Percentiles rank a stretch among this genome's conserved stretches.
phyloP scores from a whole-genome alignment of 805 yeast species.

The Tetrapisispora arboricola region DNA sequence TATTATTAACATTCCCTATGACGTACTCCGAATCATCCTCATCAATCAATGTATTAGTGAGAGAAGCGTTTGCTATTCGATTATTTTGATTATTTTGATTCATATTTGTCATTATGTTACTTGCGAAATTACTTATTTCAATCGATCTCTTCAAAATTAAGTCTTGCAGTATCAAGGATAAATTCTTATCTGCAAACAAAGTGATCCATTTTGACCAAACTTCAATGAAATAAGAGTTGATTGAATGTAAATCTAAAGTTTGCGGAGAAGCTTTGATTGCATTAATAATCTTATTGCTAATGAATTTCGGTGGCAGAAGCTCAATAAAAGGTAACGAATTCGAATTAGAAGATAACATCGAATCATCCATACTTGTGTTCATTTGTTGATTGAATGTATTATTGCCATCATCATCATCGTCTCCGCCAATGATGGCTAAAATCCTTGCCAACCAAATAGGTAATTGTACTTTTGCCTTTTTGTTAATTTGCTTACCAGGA shows the following conservation, averaged over 20 bases:
- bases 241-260: slow-evolving; percentile 55
- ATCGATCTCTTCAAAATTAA: slow-evolving; percentile 58
- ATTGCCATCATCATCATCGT: slow-evolving; percentile 19
- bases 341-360: background rate
- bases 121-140: slow-evolving; percentile 62
- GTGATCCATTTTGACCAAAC: slow-evolving; percentile 69
- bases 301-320: slow-evolving; percentile 60
- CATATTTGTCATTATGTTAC: slow-evolving; percentile 10
- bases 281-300: slow-evolving; percentile 56
- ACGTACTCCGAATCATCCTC: slow-evolving; percentile 3
- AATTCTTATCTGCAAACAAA: slow-evolving; percentile 55
- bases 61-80: slow-evolving; percentile 12
- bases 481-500: slow-evolving; percentile 45
- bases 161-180: slow-evolving; percentile 40
- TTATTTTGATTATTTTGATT: slow-evolving; percentile 10
- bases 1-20: slow-evolving; percentile 32
- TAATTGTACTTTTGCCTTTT: slow-evolving; percentile 58
- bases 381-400: slow-evolving; percentile 20
- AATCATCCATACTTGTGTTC: slow-evolving; percentile 2
- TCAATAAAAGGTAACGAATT: slow-evolving; percentile 43
- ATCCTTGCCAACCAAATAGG: slow-evolving; percentile 87
- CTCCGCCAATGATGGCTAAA: slow-evolving; percentile 42
- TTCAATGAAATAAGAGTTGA: slow-evolving; percentile 56
- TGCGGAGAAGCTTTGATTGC: slow-evolving; percentile 69
- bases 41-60: background rate